phyloP scores from a whole-genome alignment of 352 stramenopile species.

The Phytophthora cactorum region DNA sequence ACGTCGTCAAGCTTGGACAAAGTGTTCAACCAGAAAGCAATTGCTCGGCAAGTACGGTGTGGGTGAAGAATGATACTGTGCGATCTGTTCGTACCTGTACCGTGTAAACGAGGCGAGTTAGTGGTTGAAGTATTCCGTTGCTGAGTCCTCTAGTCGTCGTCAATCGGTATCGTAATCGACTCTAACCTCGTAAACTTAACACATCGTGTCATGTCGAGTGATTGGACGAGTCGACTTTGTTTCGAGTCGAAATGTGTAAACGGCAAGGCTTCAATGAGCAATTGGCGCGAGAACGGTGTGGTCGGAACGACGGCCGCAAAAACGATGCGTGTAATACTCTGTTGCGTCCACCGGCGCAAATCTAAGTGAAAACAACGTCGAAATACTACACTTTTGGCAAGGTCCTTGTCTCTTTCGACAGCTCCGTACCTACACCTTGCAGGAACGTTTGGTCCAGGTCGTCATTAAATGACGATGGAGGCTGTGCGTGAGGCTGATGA shows the following conservation, averaged over 20 bases:
- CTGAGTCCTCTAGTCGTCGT: constrained; percentile 17
- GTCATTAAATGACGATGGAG: no score
- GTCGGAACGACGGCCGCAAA: constrained; percentile 7
- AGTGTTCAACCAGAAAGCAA: no score
- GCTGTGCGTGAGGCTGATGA: constrained; percentile 13
- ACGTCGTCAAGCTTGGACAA: no score
- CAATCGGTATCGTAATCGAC: constrained; percentile 3
- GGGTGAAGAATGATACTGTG: background rate
- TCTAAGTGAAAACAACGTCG: background rate
- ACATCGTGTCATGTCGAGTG: background rate
- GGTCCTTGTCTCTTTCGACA: background rate
- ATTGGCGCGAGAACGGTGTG: background rate
- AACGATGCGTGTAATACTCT: constrained; percentile 9
- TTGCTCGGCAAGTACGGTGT: background rate
- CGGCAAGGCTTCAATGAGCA: background rate
- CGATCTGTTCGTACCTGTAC: background rate
- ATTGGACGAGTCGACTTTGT: constrained; percentile 1
- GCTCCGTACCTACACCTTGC: constrained; percentile 13
- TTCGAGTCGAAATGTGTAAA: constrained; percentile 1
- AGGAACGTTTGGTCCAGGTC: no score
- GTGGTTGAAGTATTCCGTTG: constrained; percentile 33
- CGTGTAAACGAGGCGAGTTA: constrained; percentile 1
- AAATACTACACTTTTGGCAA: background rate
- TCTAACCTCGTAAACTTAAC: background rate
- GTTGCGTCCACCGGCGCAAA: constrained; percentile 2